Percentiles rank a stretch among this genome's conserved stretches.
These are phyloP conservation scores for Samsoniella hepiali DNA, from an alignment of 2,329 filamentous ascomycete species.

Conservation along the genomic window DNA sequence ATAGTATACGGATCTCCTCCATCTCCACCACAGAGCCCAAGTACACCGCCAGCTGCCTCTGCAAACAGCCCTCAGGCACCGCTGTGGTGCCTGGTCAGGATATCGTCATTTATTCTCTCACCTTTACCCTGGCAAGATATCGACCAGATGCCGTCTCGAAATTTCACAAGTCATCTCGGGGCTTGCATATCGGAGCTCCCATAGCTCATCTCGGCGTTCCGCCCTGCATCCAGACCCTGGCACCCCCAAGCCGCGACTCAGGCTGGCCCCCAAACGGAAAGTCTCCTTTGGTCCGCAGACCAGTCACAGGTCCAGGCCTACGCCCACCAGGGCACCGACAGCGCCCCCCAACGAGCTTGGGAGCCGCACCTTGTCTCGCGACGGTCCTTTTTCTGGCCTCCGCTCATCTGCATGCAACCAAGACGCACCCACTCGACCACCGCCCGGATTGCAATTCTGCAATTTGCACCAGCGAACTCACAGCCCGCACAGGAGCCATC, in stretches of 20 bases:
- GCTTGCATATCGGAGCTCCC: constrained; percentile 5
- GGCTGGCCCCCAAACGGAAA: constrained; percentile 1
- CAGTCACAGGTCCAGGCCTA: constrained; percentile 8
- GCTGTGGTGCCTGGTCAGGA: background rate
- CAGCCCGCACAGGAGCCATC: background rate
- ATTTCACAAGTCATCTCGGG: background rate
- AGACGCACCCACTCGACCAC: background rate
- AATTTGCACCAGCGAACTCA: background rate
- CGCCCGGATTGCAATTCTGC: background rate
- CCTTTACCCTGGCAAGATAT: background rate
- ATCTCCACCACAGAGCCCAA: background rate
- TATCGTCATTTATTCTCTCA: background rate
- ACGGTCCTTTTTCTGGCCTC: constrained; percentile 8
- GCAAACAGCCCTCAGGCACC: background rate
- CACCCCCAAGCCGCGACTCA: background rate
- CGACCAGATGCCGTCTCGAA: background rate
- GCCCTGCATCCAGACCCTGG: constrained; percentile 5
- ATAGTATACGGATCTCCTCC: background rate
- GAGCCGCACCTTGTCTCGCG: background rate
- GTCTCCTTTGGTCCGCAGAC: constrained; percentile 13
- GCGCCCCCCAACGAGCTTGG: background rate
- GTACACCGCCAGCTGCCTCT: background rate
- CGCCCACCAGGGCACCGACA: background rate
- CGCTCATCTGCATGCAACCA: background rate
- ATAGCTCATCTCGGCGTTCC: constrained; percentile 10